Conservation (phyloP, 2,329 filamentous ascomycete species). For the Lachnellula subtilissima region DNA sequence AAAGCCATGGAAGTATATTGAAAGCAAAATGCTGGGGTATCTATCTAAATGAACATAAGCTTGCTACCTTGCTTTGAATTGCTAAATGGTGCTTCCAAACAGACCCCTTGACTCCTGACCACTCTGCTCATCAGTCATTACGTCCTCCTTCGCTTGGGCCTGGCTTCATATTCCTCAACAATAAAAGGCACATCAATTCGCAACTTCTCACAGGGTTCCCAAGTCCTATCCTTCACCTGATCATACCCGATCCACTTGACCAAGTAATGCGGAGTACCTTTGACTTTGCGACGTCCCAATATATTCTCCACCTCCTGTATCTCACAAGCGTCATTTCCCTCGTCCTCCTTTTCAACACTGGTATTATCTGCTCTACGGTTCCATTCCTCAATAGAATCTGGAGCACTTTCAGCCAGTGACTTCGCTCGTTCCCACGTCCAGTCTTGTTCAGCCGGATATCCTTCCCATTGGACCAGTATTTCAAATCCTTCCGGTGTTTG, state of each 20-base stretch:
- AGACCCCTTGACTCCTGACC: background rate
- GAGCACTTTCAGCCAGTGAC: conserved; percentile 5
- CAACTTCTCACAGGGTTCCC: conserved; percentile 18
- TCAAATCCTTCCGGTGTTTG: conserved; percentile 4
- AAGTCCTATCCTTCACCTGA: conserved; percentile 16
- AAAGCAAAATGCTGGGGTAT: background rate
- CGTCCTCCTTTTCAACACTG: background rate
- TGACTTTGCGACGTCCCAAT: conserved; percentile 9
- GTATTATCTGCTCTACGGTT: background rate
- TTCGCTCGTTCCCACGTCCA: conserved; percentile 18
- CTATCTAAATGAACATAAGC: background rate
- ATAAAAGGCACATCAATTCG: conserved; percentile 10
- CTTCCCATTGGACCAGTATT: conserved; percentile 18
- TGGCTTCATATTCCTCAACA: conserved; percentile 11
- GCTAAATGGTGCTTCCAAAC: too few species aligned
- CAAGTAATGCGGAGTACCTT: conserved; percentile 11
- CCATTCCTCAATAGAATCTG: conserved; percentile 14
- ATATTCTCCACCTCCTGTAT: conserved; percentile 15
- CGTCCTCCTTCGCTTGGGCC: background rate
- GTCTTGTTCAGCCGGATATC: conserved; percentile 14
- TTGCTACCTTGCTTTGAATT: background rate
- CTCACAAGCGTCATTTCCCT: background rate
- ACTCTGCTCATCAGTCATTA: too few species aligned
- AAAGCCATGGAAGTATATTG: background rate
- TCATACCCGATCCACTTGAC: conserved; percentile 20